Base-by-base conservation (phyloP, 371 early-diverging fungal genomes). In the Mucor mucedo region DNA sequence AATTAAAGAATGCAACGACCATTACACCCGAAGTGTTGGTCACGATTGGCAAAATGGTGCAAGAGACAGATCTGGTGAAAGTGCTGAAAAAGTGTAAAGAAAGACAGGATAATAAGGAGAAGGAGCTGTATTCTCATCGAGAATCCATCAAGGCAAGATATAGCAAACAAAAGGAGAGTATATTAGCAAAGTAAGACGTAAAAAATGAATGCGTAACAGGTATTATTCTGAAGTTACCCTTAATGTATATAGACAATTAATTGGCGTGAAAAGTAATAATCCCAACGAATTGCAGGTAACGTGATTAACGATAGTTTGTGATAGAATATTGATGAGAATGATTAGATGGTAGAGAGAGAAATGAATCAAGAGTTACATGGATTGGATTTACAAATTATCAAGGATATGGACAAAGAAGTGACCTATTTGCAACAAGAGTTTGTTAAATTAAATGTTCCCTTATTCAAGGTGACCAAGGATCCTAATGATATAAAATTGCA, bases 21-120 rank as follows among this genome's bases (percentile, higher is more conserved):
- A 62, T 80, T 4, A 80, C 75, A 3, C 75, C 80, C n/a, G 73
- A 80, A 52, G 77, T 80, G 0, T 52, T 80, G 16, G 53, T 67
- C 2, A 65, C 63, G 4, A 55, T 80, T 30, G 71, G 72, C 8
- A 58, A 66, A 21, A 60, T 80, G 64, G 66, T 66, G 29, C 73
- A 75, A 45, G 75, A 80, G 32, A 77, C 80, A 0, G 44, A 77
- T 40, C 8, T 80, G 30, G 41, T 77, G 1, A n/a, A 64, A 4
- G 64, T 71, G 0, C 44, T 80, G 21, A 68, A 68, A 29, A 60
- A 66, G 16, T 70, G 72, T 53, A 70, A 73, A 56, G 56, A 53
- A 21, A 58, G 63, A 52, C 80, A 80, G 55, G 69, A 80, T 41
- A 49, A 50, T n/a, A 77, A 70, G 33, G 80, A 80, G 38, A 58